Conservation (phyloP, 495 filamentous ascomycete genomes). For the Penicillium steckii region DNA sequence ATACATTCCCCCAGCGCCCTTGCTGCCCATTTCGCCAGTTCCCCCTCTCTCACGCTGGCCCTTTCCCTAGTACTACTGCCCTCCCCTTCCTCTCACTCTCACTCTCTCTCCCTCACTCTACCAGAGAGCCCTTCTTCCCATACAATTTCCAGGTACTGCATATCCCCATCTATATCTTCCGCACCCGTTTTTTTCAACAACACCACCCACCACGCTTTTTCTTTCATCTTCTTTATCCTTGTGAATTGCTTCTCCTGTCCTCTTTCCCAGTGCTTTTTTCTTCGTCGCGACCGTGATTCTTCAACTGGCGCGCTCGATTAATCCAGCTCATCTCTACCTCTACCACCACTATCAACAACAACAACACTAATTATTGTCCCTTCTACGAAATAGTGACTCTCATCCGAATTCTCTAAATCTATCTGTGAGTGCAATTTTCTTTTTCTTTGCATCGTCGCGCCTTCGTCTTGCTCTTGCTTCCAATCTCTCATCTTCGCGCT, state of each 20-base stretch:
- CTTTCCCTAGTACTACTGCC: constrained; percentile 62
- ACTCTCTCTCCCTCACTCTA: constrained; percentile 55
- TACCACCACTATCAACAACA: constrained; percentile 8
- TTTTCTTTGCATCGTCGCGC: neutral
- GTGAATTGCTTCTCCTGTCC: constrained; percentile 12
- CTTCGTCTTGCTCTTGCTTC: no score
- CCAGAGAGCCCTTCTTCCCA: constrained; percentile 61
- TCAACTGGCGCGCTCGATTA: constrained; percentile 8
- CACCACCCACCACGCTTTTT: constrained; percentile 21
- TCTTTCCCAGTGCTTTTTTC: constrained; percentile 21
- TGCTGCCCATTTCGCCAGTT: constrained; percentile 12
- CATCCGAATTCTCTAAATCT: neutral
- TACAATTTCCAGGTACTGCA: constrained; percentile 51
- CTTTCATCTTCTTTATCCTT: constrained; percentile 14
- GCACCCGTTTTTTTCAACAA: constrained; percentile 18
- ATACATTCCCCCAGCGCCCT: constrained; percentile 24
- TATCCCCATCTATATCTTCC: constrained; percentile 36
- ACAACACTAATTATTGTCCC: constrained; percentile 2
- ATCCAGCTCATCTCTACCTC: constrained; percentile 3
- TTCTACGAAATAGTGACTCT: no score
- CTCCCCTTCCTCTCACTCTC: constrained; percentile 39
- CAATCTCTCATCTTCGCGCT: neutral
- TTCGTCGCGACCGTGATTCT: constrained; percentile 15
- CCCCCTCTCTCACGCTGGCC: constrained; percentile 49
- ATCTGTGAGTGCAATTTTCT: constrained; percentile 2